Conservation (phyloP, 1,139 yeast species). For the Lodderomyces jiufengensis region DNA sequence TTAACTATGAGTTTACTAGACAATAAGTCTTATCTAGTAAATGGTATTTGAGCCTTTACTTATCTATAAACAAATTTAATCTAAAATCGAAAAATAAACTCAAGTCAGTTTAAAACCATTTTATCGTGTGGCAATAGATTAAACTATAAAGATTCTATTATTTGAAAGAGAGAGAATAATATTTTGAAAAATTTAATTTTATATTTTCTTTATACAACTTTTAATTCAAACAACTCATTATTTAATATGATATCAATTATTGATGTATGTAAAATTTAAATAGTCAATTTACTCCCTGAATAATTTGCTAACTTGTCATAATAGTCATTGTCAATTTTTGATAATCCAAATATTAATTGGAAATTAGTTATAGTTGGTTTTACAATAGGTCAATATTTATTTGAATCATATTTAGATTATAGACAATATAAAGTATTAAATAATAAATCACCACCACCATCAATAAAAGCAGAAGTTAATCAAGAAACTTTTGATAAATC, state of each 20-base stretch:
- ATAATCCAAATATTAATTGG: slow-evolving; percentile 67
- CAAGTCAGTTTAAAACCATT: too few species aligned
- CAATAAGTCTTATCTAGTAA: too few species aligned
- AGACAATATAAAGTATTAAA: slow-evolving; percentile 74
- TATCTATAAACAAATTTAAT: too few species aligned
- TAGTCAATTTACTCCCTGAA: slow-evolving; percentile 17
- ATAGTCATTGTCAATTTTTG: slow-evolving; percentile 32
- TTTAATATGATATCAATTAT: slow-evolving; percentile 1
- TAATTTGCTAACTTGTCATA: slow-evolving; percentile 13
- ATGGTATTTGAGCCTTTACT: too few species aligned
- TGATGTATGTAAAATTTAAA: not conserved
- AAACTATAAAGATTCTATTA: too few species aligned
- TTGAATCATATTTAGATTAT: slow-evolving; percentile 68
- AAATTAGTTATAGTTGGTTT: slow-evolving; percentile 70
- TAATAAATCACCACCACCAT: slow-evolving; percentile 54
- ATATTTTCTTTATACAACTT: too few species aligned
- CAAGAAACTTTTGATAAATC: slow-evolving; percentile 74
- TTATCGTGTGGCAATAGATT: too few species aligned
- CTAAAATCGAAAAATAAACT: too few species aligned
- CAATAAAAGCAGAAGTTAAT: slow-evolving; percentile 62
- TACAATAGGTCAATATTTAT: slow-evolving; percentile 68
- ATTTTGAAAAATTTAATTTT: too few species aligned
- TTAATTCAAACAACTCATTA: too few species aligned
- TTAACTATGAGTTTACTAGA: too few species aligned
- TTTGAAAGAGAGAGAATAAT: too few species aligned